These are phyloP conservation scores for Vigna reflexopilosa DNA, from an alignment of 306 rosid species.

Conservation along the genomic window DNA sequence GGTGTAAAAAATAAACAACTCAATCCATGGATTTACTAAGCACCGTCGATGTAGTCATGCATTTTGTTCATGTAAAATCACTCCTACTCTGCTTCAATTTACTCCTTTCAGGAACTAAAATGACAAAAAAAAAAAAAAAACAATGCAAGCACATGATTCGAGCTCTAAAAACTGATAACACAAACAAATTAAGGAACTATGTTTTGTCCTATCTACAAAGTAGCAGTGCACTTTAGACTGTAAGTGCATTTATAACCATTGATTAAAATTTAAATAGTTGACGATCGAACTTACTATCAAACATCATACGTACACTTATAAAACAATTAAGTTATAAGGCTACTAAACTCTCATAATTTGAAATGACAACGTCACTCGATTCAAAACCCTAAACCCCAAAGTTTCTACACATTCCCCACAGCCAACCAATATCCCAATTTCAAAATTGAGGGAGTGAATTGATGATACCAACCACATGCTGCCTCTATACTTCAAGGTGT, in stretches of 20 bases:
- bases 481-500: constrained; percentile 87
- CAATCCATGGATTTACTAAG: background rate
- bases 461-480: constrained; percentile 80
- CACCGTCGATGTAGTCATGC: background rate
- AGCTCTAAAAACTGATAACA: background rate
- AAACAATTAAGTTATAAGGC: background rate
- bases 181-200: background rate
- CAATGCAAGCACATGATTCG: background rate
- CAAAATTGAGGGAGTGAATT: background rate
- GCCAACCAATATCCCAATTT: background rate
- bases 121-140: no score
- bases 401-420: background rate
- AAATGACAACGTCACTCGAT: background rate
- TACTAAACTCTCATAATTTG: background rate
- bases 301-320: background rate
- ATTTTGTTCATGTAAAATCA: background rate
- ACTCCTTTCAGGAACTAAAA: background rate
- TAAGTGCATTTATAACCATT: background rate
- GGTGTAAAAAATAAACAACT: background rate
- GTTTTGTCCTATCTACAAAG: background rate
- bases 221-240: background rate
- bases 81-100: background rate
- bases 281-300: background rate
- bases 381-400: constrained; percentile 44
- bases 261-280: background rate